Conservation (phyloP, 768 basidiomycete species). For the Naganishia vaughanmartiniae region DNA sequence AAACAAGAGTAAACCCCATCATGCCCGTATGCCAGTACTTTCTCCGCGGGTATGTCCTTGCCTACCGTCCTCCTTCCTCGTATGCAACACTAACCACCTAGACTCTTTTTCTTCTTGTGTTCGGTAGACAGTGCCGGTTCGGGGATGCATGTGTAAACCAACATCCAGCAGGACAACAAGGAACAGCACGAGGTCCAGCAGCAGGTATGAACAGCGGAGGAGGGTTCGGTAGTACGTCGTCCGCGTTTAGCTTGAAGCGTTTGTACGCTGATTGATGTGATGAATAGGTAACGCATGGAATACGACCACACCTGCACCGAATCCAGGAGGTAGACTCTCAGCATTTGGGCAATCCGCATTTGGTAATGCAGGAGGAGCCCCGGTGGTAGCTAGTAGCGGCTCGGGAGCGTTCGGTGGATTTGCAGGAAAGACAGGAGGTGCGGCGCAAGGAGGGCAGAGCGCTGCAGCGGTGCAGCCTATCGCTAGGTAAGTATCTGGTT, state of each 20-base stretch:
- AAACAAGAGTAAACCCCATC: background rate
- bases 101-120: too few relatives aligned
- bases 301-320: background rate
- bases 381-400: background rate
- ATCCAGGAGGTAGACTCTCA: background rate
- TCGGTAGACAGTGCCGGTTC: conserved; percentile 18
- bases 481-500: background rate
- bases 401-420: conserved; percentile 3
- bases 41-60: conserved; percentile 11
- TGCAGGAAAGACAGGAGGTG: background rate
- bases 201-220: background rate
- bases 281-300: conserved; percentile 3
- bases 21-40: conserved; percentile 29
- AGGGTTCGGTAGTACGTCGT: conserved; percentile 2
- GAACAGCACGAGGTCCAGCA: background rate
- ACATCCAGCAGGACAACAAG: conserved; percentile 14
- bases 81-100: background rate
- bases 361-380: conserved; percentile 3
- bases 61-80: background rate
- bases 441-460: background rate
- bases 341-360: conserved; percentile 6
- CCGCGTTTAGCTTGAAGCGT: background rate
- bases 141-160: conserved; percentile 18
- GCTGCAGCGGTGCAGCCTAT: background rate
- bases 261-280: background rate